Evolutionary conservation across 768 basidiomycete genomes (phyloP).

Genomic region (Collybiopsis luxurians): DNA sequence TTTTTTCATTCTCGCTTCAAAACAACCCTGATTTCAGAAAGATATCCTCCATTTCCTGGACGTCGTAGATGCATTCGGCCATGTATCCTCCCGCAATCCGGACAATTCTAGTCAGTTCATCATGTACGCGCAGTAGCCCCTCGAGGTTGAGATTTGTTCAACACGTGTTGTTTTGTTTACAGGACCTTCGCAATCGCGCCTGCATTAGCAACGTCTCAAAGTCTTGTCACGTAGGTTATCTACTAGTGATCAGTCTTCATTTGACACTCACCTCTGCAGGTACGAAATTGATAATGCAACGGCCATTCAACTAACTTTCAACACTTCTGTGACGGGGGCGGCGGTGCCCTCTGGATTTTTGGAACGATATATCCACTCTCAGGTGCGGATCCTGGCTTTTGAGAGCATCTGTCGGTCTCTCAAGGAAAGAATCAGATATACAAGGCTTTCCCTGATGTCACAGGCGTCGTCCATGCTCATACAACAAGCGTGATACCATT

Average conservation of each 20-base stretch:
- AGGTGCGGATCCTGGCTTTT: constrained; percentile 10
- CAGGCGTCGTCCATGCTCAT: constrained; percentile 15
- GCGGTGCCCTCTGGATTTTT: constrained; percentile 17
- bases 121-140: constrained; percentile 16
- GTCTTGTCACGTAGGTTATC: constrained; percentile 14
- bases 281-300: constrained; percentile 20
- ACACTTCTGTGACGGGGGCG: constrained; percentile 14
- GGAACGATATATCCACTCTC: constrained; percentile 19
- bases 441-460: constrained; percentile 18
- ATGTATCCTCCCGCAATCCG: constrained; percentile 19
- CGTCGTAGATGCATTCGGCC: constrained; percentile 21
- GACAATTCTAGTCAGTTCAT: constrained; percentile 18
- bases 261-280: background rate
- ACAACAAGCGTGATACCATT: constrained; percentile 18
- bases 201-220: constrained; percentile 18
- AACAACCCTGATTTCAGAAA: too few species aligned
- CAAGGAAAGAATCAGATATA: constrained; percentile 9
- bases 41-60: constrained; percentile 20
- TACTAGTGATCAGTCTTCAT: background rate
- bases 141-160: background rate
- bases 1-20: background rate
- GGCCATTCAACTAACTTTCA: constrained; percentile 16
- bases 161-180: background rate
- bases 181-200: constrained; percentile 21
- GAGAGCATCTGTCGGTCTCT: background rate